phyloP scores from a whole-genome alignment of 805 yeast genomes.

The Yarrowia porcina region DNA sequence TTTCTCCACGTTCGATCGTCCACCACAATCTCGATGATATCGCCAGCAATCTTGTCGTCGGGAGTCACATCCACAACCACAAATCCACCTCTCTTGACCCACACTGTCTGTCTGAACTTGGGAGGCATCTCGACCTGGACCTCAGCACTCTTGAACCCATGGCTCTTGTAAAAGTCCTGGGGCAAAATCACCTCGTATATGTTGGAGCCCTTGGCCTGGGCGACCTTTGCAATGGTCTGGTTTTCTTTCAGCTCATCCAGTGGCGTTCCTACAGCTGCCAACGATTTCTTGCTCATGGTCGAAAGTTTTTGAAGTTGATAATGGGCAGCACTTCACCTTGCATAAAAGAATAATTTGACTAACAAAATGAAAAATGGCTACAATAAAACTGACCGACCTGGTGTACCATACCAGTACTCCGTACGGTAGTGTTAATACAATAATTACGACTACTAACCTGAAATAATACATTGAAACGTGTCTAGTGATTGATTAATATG shows the following conservation, averaged over 20 bases:
- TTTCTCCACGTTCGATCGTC: constrained; percentile 38
- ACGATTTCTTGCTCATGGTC: constrained; percentile 19
- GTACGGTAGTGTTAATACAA: too few relatives aligned
- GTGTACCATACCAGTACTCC: too few relatives aligned
- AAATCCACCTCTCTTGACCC: constrained; percentile 40
- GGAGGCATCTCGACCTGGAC: constrained; percentile 36
- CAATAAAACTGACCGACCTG: too few relatives aligned
- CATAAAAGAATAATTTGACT: background rate
- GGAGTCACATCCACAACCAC: constrained; percentile 34
- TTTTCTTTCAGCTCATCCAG: constrained; percentile 34
- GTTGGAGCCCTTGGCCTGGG: constrained; percentile 36
- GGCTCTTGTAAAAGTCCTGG: constrained; percentile 25
- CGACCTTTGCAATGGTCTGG: constrained; percentile 37
- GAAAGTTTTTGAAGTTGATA: constrained; percentile 14
- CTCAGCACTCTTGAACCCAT: constrained; percentile 1
- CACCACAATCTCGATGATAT: constrained; percentile 38
- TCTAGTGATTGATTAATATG: constrained; percentile 5
- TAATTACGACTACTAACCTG: background rate
- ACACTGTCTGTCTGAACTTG: constrained; percentile 38
- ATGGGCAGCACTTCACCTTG: background rate
- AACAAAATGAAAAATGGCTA: background rate
- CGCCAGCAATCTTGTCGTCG: constrained; percentile 36
- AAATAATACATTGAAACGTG: background rate
- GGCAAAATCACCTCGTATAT: constrained; percentile 38
- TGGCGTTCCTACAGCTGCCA: constrained; percentile 20